Evolutionary conservation across 352 stramenopile species (phyloP), one percentile per base, ranked within the genome.

Genomic region (Phytopythium kandeliae): DNA sequence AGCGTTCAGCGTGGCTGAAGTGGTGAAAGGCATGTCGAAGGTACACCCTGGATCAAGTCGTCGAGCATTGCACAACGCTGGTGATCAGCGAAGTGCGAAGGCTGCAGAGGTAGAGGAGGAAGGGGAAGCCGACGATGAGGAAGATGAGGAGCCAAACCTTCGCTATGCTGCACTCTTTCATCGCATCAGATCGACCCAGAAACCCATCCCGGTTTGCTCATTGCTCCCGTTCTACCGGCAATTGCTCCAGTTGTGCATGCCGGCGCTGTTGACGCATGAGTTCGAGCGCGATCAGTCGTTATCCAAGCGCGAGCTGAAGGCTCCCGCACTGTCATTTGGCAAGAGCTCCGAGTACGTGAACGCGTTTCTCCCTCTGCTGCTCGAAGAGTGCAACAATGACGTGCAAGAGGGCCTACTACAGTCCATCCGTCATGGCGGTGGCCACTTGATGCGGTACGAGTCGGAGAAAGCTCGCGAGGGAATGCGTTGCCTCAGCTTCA

Each of bases 311-410:
- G 68, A 79, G 45, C 51, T 93, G 1, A 26, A 61, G 21, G 59
- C 67, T 2, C 85, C 85, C 2, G 55, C 52, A 0, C 59, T 91
- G 16, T 89, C 62, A 22, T 95, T 90, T 48, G 71, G 58, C 26
- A 87, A 78, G 52, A 86, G 63, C 17, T 69, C 69, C 2, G 82
- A 89, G 13, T 95, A 95, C 47, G 67, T 86, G 9, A 76, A 74
- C 48, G 63, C 82, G n/a, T 95, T 91, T 38, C 57, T 90, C 7
- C 85, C 85, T 0, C 55, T 95, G 17, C 62, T 95, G 35, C 46
- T 95, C 0, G 85, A 93, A 67, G 85, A 95, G 60, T 86, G 74
- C 31, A 83, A 80, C 58, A 90, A 86, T 22, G 85, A 93, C 55
- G 60, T 95, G 24, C 72, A 87, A 52, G 76, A 92, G 55, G 68